Conservation (phyloP, 2,329 filamentous ascomycete genomes). For the Ceratocystis cacaofunesta region DNA sequence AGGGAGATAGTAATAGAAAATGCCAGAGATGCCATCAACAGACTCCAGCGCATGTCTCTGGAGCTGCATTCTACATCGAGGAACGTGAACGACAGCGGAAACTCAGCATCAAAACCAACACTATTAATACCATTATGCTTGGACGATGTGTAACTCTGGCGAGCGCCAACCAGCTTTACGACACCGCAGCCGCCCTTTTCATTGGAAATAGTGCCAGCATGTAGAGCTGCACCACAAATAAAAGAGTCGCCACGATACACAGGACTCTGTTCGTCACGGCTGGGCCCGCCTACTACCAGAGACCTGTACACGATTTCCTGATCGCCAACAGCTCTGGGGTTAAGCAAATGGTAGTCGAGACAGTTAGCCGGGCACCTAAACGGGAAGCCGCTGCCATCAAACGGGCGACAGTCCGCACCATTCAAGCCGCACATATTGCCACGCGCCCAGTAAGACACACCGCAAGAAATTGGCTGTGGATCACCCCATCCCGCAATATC, state of each 20-base stretch:
- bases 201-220: slow-evolving; percentile 63
- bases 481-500: slow-evolving; percentile 54
- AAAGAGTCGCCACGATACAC: slow-evolving; percentile 82
- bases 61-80: slow-evolving; percentile 51
- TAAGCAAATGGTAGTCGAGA: slow-evolving; percentile 47
- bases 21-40: slow-evolving; percentile 65
- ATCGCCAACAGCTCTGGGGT: slow-evolving; percentile 61
- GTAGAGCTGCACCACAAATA: slow-evolving; percentile 72
- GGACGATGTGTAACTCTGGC: slow-evolving; percentile 46
- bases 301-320: slow-evolving; percentile 49
- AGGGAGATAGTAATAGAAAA: slow-evolving; percentile 68
- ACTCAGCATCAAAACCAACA: slow-evolving; percentile 69
- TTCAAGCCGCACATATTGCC: slow-evolving; percentile 62
- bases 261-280: slow-evolving; percentile 31
- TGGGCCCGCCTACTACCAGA: slow-evolving; percentile 54
- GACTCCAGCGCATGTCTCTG: slow-evolving; percentile 66
- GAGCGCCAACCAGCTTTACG: slow-evolving; percentile 55
- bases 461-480: slow-evolving; percentile 52
- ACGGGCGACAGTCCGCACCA: slow-evolving; percentile 60
- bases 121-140: slow-evolving; percentile 62
- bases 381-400: slow-evolving; percentile 51
- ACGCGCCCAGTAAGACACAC: slow-evolving; percentile 52
- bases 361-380: slow-evolving; percentile 67
- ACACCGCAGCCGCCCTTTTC: slow-evolving; percentile 68
- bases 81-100: slow-evolving; percentile 77